Conservation (phyloP, 495 filamentous ascomycete genomes). For the Physcia stellaris region DNA sequence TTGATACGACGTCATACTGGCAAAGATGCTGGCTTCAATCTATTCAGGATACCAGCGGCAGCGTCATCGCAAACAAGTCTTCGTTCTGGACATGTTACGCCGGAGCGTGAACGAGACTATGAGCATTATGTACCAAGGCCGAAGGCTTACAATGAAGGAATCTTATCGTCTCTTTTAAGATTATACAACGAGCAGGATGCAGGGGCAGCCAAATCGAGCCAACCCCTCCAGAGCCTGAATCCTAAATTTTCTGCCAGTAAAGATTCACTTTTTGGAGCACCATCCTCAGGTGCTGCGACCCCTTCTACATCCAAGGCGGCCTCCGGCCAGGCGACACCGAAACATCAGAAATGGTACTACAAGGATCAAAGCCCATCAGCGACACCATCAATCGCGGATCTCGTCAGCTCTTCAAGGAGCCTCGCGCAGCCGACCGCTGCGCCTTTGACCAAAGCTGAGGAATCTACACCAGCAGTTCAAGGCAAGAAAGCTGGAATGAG, state of each 20-base stretch:
- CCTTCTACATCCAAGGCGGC: slow-evolving; percentile 32
- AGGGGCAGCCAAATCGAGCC: slow-evolving; percentile 12
- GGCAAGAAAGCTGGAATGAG: slow-evolving; percentile 2
- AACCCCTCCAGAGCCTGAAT: slow-evolving; percentile 12
- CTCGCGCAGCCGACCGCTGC: slow-evolving; percentile 28
- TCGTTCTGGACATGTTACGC: slow-evolving; percentile 46
- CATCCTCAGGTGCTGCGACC: slow-evolving; percentile 18
- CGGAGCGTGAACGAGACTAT: slow-evolving; percentile 42
- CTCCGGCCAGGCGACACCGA: slow-evolving; percentile 28
- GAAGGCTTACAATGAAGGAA: slow-evolving; percentile 56
- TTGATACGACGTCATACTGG: slow-evolving; percentile 10
- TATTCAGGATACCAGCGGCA: slow-evolving; percentile 26
- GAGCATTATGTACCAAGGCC: slow-evolving; percentile 58
- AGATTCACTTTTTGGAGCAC: slow-evolving; percentile 5
- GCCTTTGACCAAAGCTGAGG: slow-evolving; percentile 6
- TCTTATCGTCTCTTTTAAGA: slow-evolving; percentile 67
- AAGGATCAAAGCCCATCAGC: slow-evolving; percentile 39
- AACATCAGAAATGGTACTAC: slow-evolving; percentile 51
- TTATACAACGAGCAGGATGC: slow-evolving; percentile 41
- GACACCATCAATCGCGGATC: slow-evolving; percentile 33
- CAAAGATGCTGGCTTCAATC: slow-evolving; percentile 24
- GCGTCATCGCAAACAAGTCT: slow-evolving; percentile 27
- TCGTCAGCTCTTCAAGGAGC: slow-evolving; percentile 43
- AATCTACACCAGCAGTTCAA: neutral
- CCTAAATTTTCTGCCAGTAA: slow-evolving; percentile 3